Base-by-base conservation (phyloP, 768 basidiomycete genomes). In the Mycena kentingensis region DNA sequence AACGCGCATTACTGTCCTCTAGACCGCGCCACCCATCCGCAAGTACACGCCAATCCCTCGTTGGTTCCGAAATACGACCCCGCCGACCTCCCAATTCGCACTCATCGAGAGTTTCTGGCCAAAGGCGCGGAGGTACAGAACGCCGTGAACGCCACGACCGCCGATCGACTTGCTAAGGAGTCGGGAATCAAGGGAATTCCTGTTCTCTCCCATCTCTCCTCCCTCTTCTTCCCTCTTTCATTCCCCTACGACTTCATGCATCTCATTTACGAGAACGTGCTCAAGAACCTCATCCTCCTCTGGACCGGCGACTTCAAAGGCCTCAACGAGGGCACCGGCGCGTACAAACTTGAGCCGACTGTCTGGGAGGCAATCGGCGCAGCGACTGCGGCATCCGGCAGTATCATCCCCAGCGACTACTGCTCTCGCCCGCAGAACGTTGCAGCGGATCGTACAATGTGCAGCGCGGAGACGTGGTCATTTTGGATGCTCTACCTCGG, bases 211-310 rank as follows among this genome's bases (percentile, higher is more conserved):
- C 13, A 29, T 6, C 64, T 78, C 1, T 43, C 56, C 2, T 74
- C 73, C 0, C 55, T 76, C 7, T 51, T 51, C 2, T 73, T 77
- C 57, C 69, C 78, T 2, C 1, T 6, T 1, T 72, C 70, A 0
- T 71, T 77, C 28, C 78, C 76, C 0, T 71, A 68, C 52, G 77
- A 81, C 38, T 76, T 78, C 60, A 79, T 80, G 74, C 77, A 81
- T 43, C n/a, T 47, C 0, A 58, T 75, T 24, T 70, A 57, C 46
- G 73, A 75, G 51, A 75, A 75, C 45, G 41, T 73, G 5, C 51
- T 70, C n/a, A 60, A 55, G 16, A 69, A 65, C 29, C 60, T 77
- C 2, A 54, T 74, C 3, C 21, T 53, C 0, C 57, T 73, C 1
- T 76, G 72, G 71, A 70, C 67, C 1, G 72, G 70, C 1, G 12